Evolutionary conservation across 2,329 filamentous ascomycete genomes (phyloP).

Genomic region (Penicillium sp.): DNA sequence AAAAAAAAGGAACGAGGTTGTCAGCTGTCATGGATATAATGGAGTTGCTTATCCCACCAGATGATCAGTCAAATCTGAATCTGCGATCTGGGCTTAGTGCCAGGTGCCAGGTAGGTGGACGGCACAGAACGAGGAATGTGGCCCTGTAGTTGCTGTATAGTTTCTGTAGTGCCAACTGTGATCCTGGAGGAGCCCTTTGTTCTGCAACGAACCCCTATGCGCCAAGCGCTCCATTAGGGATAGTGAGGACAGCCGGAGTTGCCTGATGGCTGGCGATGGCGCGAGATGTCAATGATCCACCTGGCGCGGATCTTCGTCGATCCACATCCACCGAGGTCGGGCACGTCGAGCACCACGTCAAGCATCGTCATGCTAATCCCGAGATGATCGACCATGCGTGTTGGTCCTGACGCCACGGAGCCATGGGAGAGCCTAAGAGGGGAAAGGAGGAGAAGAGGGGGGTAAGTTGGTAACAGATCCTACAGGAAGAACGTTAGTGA

Average conservation of each 20-base stretch:
- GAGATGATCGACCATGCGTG: conserved; percentile 30
- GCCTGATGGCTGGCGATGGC: conserved; percentile 17
- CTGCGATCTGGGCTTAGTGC: neutral
- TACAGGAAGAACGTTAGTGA: conserved; percentile 16
- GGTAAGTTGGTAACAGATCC: neutral
- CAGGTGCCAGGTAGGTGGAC: neutral
- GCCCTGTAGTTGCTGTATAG: neutral
- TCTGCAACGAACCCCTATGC: conserved; percentile 22
- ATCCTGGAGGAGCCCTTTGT: conserved; percentile 17
- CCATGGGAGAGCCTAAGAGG: neutral
- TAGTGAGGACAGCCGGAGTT: conserved; percentile 14
- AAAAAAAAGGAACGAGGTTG: conserved; percentile 1
- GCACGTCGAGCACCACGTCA: conserved; percentile 22
- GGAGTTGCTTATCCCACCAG: conserved; percentile 8
- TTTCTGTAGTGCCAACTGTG: neutral
- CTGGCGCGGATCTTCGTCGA: conserved; percentile 12
- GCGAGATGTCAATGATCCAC: conserved; percentile 31
- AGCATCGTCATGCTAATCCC: conserved; percentile 27
- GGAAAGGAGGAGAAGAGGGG: neutral
- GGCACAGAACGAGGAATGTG: neutral
- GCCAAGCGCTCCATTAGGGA: conserved; percentile 28
- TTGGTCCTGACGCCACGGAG: conserved; percentile 15
- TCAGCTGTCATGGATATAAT: conserved; percentile 19
- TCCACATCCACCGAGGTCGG: conserved; percentile 17
- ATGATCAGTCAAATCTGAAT: conserved; percentile 28